Conservation (phyloP, 495 filamentous ascomycete genomes). For the Viridothelium virens region DNA sequence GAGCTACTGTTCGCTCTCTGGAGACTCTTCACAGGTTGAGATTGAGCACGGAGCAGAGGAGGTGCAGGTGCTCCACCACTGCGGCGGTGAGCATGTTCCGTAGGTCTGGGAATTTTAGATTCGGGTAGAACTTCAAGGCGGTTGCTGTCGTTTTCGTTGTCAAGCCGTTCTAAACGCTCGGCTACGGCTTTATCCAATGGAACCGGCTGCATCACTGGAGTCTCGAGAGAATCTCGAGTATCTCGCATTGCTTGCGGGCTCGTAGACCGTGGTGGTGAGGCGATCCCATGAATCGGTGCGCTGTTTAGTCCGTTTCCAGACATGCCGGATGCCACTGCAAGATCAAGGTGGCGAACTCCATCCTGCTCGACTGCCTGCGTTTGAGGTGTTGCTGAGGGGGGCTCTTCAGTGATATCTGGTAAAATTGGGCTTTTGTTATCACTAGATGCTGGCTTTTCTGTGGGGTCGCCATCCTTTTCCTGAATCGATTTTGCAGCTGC, state of each 20-base stretch:
- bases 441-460: not conserved
- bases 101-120: constrained; percentile 14
- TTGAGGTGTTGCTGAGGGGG: constrained; percentile 5
- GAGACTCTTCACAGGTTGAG: constrained; percentile 16
- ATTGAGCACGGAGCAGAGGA: constrained; percentile 19
- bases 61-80: constrained; percentile 20
- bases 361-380: constrained; percentile 33
- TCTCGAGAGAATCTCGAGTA: not conserved
- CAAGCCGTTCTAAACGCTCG: constrained; percentile 34
- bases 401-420: not conserved
- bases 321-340: constrained; percentile 49
- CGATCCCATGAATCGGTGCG: not conserved
- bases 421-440: not conserved
- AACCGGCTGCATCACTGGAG: not conserved
- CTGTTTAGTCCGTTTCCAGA: constrained; percentile 10
- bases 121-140: not conserved
- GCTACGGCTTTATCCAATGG: not conserved
- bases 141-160: not conserved
- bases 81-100: not conserved
- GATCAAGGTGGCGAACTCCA: constrained; percentile 61
- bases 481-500: not conserved
- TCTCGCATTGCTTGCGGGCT: not conserved
- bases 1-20: constrained; percentile 12
- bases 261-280: not conserved
- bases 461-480: not conserved